Conservation (phyloP, 805 yeast genomes). For the Metschnikowia kofuensis region DNA sequence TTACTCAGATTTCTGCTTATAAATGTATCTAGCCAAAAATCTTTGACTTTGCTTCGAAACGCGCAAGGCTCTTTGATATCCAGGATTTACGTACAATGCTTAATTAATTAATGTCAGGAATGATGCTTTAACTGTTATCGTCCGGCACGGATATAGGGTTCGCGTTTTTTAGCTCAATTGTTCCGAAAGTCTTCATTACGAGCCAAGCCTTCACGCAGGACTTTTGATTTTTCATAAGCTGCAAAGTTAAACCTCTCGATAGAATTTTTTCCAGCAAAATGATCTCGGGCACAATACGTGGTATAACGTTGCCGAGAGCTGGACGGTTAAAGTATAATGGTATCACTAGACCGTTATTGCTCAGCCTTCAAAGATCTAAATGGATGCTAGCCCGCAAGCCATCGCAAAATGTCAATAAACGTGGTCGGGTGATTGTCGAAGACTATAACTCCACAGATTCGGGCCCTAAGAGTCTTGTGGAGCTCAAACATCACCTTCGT, state of each 20-base stretch:
- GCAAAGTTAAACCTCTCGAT: background rate
- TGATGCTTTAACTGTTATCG: no score
- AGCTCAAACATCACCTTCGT: slow-evolving; percentile 26
- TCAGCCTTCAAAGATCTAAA: background rate
- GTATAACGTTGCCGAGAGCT: no score
- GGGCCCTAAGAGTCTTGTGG: background rate
- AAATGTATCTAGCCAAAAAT: no score
- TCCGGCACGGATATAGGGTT: no score
- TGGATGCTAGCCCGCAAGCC: slow-evolving; percentile 5
- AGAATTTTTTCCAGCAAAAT: background rate
- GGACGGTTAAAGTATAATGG: no score
- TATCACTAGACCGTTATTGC: no score
- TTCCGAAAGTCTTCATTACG: background rate
- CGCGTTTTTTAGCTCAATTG: no score
- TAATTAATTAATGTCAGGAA: no score
- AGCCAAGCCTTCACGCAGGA: background rate
- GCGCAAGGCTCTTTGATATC: no score
- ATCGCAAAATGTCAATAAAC: background rate
- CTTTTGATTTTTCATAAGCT: background rate
- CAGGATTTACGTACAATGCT: no score
- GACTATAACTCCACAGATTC: background rate
- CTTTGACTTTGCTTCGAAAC: no score
- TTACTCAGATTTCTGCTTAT: no score
- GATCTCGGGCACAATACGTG: background rate
- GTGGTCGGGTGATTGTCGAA: slow-evolving; percentile 1